phyloP scores from a whole-genome alignment of 192 early-diverging fungal species.

The Backusella sp. region DNA sequence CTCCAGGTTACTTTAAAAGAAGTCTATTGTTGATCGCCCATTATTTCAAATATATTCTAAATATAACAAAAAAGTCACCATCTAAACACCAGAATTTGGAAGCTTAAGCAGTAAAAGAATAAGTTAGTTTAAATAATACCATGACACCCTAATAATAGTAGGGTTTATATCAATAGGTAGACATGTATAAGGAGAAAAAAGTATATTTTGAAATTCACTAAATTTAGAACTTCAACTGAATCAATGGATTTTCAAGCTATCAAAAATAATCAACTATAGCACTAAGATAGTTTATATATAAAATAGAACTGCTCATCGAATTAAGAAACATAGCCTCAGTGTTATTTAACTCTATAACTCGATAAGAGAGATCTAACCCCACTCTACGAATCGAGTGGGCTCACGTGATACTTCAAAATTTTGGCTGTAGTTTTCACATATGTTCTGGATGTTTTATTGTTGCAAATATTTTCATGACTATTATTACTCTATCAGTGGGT shows the following conservation, averaged over 20 bases:
- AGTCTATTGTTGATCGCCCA: neutral
- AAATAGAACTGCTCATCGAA: neutral
- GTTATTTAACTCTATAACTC: neutral
- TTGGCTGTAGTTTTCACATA: neutral
- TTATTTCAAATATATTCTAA: neutral
- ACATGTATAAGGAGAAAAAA: neutral
- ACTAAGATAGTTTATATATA: neutral
- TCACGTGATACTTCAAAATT: neutral
- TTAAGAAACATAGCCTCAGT: neutral
- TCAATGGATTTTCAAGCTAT: neutral
- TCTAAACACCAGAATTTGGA: too few relatives aligned
- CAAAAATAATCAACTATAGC: neutral
- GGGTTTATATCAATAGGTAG: neutral
- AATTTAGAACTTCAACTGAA: neutral
- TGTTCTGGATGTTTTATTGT: too few relatives aligned
- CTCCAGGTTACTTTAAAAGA: neutral
- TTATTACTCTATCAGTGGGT: conserved; percentile 7
- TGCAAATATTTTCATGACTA: neutral
- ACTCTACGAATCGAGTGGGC: neutral
- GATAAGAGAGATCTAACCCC: neutral
- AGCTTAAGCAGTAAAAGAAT: too few relatives aligned
- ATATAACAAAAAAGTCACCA: neutral
- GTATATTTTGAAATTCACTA: neutral
- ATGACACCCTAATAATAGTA: neutral
- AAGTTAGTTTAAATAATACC: too few relatives aligned